Conservation (phyloP, 129 eudicot species). For the Oenanthe sinensis region DNA sequence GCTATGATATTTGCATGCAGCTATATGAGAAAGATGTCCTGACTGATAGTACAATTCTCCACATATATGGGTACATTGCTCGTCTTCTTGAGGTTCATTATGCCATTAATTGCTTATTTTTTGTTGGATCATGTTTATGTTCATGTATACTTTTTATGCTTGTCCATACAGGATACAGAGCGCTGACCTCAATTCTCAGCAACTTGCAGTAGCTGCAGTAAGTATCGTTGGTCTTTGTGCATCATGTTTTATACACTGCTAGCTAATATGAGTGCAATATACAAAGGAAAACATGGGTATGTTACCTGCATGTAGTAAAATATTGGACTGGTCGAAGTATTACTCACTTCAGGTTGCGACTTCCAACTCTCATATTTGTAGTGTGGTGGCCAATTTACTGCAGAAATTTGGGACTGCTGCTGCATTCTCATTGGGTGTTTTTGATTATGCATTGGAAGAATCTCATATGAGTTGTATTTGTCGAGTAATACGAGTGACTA, state of each 20-base stretch:
- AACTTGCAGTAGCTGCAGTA: slow-evolving; percentile 63
- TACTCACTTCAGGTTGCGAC: not conserved
- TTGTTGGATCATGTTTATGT: not conserved
- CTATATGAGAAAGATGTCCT: slow-evolving; percentile 47
- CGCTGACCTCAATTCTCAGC: slow-evolving; percentile 47
- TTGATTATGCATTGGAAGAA: not conserved
- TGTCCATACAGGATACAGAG: slow-evolving; percentile 42
- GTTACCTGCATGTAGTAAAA: not conserved
- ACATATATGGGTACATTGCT: slow-evolving; percentile 38
- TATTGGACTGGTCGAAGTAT: not conserved
- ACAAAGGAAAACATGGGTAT: not conserved
- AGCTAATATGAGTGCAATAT: not conserved
- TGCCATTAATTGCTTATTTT: slow-evolving; percentile 1
- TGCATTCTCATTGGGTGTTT: not conserved
- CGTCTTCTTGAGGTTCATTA: not conserved
- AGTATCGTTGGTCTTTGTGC: slow-evolving; percentile 13
- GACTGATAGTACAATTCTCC: slow-evolving; percentile 39
- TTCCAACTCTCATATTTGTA: not conserved
- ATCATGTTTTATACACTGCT: not conserved
- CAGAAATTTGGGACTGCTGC: not conserved
- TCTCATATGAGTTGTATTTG: not conserved
- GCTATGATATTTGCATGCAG: slow-evolving; percentile 46
- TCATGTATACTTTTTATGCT: not conserved
- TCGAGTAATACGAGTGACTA: not conserved
- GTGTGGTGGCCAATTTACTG: not conserved